Conservation (phyloP, 2,329 filamentous ascomycete species). For the Arthroderma uncinatum region DNA sequence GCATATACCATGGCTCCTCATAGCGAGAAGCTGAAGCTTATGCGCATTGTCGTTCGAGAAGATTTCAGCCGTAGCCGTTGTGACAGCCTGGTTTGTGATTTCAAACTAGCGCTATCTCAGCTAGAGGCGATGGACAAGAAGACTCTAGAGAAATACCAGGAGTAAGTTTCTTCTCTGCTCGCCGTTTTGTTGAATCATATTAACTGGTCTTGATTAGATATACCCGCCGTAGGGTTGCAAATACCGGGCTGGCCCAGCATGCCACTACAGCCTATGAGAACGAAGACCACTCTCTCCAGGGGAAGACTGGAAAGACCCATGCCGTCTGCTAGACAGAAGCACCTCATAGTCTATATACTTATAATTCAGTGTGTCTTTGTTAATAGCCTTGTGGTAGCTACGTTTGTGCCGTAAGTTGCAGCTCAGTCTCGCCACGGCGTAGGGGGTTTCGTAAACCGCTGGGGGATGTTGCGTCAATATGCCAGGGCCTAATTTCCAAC, state of each 20-base stretch:
- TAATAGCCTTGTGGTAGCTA: too few species aligned
- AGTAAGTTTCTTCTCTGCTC: constrained; percentile 37
- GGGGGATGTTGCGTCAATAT: too few species aligned
- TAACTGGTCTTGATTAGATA: constrained; percentile 18
- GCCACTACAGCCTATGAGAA: constrained; percentile 47
- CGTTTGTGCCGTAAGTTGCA: too few species aligned
- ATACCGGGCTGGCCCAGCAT: constrained; percentile 44
- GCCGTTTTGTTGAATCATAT: not conserved
- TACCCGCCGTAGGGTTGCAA: constrained; percentile 46
- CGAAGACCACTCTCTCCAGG: constrained; percentile 79
- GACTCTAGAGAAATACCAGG: constrained; percentile 56
- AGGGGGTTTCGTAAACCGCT: too few species aligned
- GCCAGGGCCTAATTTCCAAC: too few species aligned
- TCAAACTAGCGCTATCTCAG: constrained; percentile 62
- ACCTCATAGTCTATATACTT: not conserved
- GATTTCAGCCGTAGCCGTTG: constrained; percentile 78
- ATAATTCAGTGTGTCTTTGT: too few species aligned
- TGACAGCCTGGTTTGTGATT: constrained; percentile 64
- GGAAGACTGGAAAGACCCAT: constrained; percentile 84
- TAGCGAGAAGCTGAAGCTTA: constrained; percentile 72
- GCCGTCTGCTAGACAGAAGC: constrained; percentile 55
- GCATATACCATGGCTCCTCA: constrained; percentile 96
- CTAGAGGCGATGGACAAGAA: constrained; percentile 65
- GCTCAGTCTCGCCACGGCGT: too few species aligned
- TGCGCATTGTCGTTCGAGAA: constrained; percentile 84